A percentile compares a stretch with the other conserved stretches of the same genome.
Evolutionary conservation across 2,329 filamentous ascomycete genomes (phyloP).

Genomic region (Cercospora berteroae): DNA sequence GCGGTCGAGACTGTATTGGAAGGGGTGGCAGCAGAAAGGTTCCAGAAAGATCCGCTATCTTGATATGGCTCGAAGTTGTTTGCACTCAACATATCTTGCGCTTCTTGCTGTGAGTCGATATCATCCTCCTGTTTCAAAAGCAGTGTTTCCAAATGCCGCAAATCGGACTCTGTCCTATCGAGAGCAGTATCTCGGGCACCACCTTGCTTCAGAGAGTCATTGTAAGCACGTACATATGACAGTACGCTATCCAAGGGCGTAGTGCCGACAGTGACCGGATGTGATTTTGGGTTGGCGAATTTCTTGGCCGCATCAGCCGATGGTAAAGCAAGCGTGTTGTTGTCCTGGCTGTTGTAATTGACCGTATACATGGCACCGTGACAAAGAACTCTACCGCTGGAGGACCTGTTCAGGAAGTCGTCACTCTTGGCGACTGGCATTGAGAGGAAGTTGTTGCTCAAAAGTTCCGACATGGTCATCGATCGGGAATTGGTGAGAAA

Average conservation of each 20-base stretch:
- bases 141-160: slow-evolving; percentile 7
- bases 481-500: background rate
- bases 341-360: background rate
- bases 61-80: slow-evolving; percentile 10
- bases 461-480: background rate
- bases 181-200: background rate
- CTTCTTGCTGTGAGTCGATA: slow-evolving; percentile 13
- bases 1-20: background rate
- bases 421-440: background rate
- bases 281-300: background rate
- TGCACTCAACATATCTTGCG: slow-evolving; percentile 11
- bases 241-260: slow-evolving; percentile 11
- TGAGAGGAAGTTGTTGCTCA: background rate
- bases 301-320: background rate
- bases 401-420: background rate
- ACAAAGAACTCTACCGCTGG: background rate
- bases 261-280: slow-evolving; percentile 15
- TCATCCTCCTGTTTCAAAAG: slow-evolving; percentile 8
- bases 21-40: slow-evolving; percentile 1
- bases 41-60: background rate
- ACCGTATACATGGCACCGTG: slow-evolving; percentile 16
- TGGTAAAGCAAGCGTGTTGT: background rate
- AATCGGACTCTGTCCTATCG: background rate
- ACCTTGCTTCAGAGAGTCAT: background rate
- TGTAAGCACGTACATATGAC: slow-evolving; percentile 9